Base-by-base conservation (phyloP, 2,329 filamentous ascomycete genomes). In the Aspergillus sp. region DNA sequence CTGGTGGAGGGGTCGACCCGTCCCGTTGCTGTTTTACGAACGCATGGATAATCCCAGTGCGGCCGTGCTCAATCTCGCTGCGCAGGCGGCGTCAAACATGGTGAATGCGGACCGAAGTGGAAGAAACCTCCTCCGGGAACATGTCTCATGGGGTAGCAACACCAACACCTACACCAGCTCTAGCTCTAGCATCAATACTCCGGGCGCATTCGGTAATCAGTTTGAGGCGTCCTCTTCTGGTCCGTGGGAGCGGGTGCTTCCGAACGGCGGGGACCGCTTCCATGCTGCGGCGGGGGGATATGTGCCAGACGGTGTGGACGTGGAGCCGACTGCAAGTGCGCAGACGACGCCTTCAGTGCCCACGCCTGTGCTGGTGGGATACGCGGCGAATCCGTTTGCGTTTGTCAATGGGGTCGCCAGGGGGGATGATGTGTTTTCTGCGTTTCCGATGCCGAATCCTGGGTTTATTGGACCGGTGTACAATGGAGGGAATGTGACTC, bases 11-110 rank as follows among this genome's bases (percentile, higher is more conserved):
- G 21, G 54, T 4, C 51, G 52, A 13, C 13, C 53, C 16, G 45
- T 67, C 4, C 65, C 67, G 1, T 36, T 73, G 1, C 55, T 70
- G 5, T 63, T 74, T 42, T 74, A 72, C 31, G 72, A 74, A 49
- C 65, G 57, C 5, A 52, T 72, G 13, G 43, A 68, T 36, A 61
- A 66, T 21, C 69, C 69, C 1, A 25, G 54, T 1, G 5, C 13
- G 2, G 56, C 58, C 2, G 51, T 62, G 11, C 21, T 71, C 13
- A 20, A 20, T n/a, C 44, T 42, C 3, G 62, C 62, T 11, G 17
- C 45, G 17, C 25, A 49, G 6, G 41, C 59, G 16, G 44, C 66
- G 7, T 40, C 17, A 6, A 46, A 56, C 17, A 56, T 66, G 57
- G 21, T 47, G 1, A 45, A 49, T 10, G 20, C 20, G 10, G 36